Conservation (phyloP, 1,284 basidiomycete species). For the Sporisorium reilianum region DNA sequence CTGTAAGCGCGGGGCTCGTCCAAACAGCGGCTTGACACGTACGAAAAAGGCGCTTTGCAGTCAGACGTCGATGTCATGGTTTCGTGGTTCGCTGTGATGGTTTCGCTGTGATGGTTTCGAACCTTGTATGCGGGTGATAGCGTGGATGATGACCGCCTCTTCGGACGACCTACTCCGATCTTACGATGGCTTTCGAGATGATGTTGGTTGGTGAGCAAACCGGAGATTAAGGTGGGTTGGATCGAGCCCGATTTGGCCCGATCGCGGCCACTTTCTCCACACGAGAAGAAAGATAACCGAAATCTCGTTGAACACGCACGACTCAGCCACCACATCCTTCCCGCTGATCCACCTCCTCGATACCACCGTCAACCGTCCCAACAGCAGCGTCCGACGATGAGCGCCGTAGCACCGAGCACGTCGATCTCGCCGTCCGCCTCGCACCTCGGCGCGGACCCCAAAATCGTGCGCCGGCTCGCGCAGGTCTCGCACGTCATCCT, state of each 20-base stretch:
- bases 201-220: no score
- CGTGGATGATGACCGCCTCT: background rate
- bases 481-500: slow-evolving; percentile 89
- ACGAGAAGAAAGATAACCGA: no score
- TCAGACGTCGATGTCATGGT: slow-evolving; percentile 15
- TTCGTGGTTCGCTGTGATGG: background rate
- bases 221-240: no score
- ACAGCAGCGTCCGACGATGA: slow-evolving; percentile 14
- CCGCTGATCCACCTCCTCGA: background rate
- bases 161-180: no score
- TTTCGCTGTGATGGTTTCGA: slow-evolving; percentile 5
- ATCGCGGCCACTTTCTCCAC: no score
- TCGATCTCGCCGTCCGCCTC: slow-evolving; percentile 45
- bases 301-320: no score
- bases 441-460: slow-evolving; percentile 55
- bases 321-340: background rate
- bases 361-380: background rate
- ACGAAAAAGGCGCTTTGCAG: slow-evolving; percentile 5
- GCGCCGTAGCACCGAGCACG: slow-evolving; percentile 5
- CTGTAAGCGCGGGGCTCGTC: background rate
- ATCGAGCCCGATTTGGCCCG: no score
- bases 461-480: slow-evolving; percentile 61
- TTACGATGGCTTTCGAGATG: no score
- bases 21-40: background rate
- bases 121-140: background rate